Base-by-base conservation (phyloP, 495 filamentous ascomycete species). In the Penicillium arizonense region DNA sequence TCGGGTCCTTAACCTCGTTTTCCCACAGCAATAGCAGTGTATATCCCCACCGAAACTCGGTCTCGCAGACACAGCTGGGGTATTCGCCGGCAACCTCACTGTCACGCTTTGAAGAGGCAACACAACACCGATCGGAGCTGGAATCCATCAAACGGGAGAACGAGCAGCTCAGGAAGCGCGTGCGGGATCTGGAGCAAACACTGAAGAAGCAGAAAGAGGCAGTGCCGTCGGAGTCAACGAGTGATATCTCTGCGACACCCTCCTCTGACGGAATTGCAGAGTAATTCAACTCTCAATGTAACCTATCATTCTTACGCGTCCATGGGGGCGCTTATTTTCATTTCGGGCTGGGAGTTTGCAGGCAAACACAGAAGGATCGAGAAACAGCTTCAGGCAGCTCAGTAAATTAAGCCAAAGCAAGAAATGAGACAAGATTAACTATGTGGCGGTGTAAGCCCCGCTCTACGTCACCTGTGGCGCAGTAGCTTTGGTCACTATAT, bases 101-200 rank as follows among this genome's bases (percentile, higher is more conserved):
- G 36, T 42, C 57, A 20, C 49, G 87, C 4, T 88, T 87, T 63
- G 88, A 93, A 58, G 90, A 95, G 65, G 78, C 81, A 3, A 77
- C 82, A 0, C 77, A 81, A 45, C 86, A 89, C 50, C 79, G 83
- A 36, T 75, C 77, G 42, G 90, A 95, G 62, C 61, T 94, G 11
- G 90, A 96, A 41, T 69, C 70, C 5, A 81, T 87, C 34, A 90
- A 87, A 69, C 73, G 78, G 9, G 91, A 96, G 72, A 96, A 96
- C 61, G 91, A 95, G 49, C 65, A 75, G 34, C 74, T 96, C 39
- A 86, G 86, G 58, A 75, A 79, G 44, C 80, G 89, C 18, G 82
- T 96, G 20, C 78, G 85, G 43, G 89, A 92, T 53, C 70, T 95
- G 28, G 91, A 96, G 59, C 58, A 56, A 13, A 58, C 50, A 8